Evolutionary conservation across 768 basidiomycete genomes (phyloP), one percentile per base, ranked within the genome.

Genomic region (Panaeolus cyanescens): DNA sequence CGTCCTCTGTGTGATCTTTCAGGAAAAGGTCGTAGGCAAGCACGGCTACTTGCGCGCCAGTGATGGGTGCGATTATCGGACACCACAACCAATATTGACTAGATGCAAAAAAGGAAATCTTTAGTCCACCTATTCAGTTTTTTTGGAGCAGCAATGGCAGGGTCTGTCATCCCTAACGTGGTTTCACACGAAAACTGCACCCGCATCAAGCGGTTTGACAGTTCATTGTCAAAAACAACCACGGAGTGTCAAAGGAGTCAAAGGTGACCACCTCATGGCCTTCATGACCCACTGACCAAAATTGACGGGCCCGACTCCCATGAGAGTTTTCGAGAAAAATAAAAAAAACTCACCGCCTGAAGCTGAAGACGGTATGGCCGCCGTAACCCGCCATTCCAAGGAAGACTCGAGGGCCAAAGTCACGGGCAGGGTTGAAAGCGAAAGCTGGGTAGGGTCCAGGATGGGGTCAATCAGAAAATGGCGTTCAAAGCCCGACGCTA

Each of bases 81-180:
- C 84, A 84, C 89, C 90, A 91, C 32, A 91, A 59, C 90, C 89
- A 91, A 67, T 91, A 91, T 63, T 91, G 87, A 64, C 79, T 83
- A 50, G 20, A 7, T 39, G 37, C 15, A 4, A 30, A 64, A 70
- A 59, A 71, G 39, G 56, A 19, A 55, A 40, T 54, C 17, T 32
- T 66, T 22, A 62, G 45, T 28, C 25, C 22, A 25, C 4, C 5
- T 22, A 25, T 22, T 42, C 20, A 4, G 7, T n/a, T 7, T 20
- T 42, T 20, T 42, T 50, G 45, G 45, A 50, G 45, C 45, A 50
- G n/a, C 45, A 13, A 50, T n/a, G n/a, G 45, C 22, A 50, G 45
- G 22, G 25, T 28, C 13, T 7, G 9, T 6, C 13, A 7, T 3
- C 13, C 45, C 45, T 15, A 28, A 25, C 25, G 8, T 13, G 1